Conservation (phyloP, 202 grass and related monocot species). For the Carex arenaria region DNA sequence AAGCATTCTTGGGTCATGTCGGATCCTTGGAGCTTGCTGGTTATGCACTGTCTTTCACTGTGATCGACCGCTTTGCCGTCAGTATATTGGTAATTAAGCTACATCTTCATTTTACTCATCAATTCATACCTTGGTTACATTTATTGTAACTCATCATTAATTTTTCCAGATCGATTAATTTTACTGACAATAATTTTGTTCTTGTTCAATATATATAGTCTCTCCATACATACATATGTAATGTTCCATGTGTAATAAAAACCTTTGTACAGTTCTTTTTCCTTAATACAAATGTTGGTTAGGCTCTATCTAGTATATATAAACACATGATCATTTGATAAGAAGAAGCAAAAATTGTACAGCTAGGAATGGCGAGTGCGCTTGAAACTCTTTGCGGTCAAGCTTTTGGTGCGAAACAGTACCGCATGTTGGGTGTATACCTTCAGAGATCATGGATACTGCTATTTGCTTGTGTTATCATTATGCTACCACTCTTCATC, state of each 20-base stretch:
- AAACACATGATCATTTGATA: background rate
- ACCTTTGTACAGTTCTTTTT: too few relatives aligned
- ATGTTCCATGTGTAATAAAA: too few relatives aligned
- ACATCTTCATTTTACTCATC: background rate
- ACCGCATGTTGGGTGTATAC: conserved; percentile 57
- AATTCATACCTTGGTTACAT: background rate
- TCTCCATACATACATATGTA: too few relatives aligned
- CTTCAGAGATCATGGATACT: conserved; percentile 56
- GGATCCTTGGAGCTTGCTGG: conserved; percentile 59
- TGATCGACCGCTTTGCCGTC: conserved; percentile 62
- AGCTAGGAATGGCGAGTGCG: conserved; percentile 78
- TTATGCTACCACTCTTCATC: conserved; percentile 32
- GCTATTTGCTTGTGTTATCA: background rate
- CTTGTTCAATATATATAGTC: too few relatives aligned
- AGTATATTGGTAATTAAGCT: conserved; percentile 43
- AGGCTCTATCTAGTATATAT: background rate
- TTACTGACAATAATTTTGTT: background rate
- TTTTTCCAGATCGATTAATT: background rate
- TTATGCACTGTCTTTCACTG: conserved; percentile 55
- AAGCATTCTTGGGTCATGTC: conserved; percentile 62
- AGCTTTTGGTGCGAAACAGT: conserved; percentile 53
- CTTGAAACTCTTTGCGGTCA: conserved; percentile 72
- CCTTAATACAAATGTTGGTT: too few relatives aligned
- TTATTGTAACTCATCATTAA: background rate
- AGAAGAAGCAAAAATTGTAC: background rate